Base-by-base conservation (phyloP, 2,329 filamentous ascomycete genomes). In the Cryphonectria nitschkei region DNA sequence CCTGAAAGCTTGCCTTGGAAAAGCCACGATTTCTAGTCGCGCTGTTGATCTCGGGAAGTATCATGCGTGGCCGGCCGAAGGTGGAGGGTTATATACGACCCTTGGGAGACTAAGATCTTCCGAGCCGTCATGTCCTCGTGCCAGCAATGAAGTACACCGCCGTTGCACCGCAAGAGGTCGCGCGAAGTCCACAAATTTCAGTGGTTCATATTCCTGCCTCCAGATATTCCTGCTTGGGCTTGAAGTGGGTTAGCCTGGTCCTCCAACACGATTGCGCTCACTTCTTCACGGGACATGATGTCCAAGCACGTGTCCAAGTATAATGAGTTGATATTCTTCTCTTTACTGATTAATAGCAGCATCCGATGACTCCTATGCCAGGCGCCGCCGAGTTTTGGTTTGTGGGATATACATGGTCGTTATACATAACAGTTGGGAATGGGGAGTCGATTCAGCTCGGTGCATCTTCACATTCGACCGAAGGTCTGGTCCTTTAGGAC, bases 381-480 rank as follows among this genome's bases (percentile, higher is more conserved):
- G 67, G 66, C 63, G 69, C 66, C 50, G 29, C 60, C 46, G n/a
- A 29, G 13, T 41, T 39, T 58, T 37, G 50, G 8, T 46, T 52
- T 37, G 58, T 19, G n/a, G 32, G 50, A 66, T 71, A 65, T 61
- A 61, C 58, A 60, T 6, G 61, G 34, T 61, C 54, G 7, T 37
- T 34, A 52, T 50, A 32, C 63, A 50, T 65, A 34, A 34, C 11
- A 50, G 39, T 9, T 34, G 63, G 52, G 26, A 43, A 52, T 43
- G 26, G 63, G 19, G 14, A 50, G 43, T 65, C 29, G 13, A 67
- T 32, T 32, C 65, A 63, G 58, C 71, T 70, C 32, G 68, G 26
- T 22, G 9, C 37, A 46, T 62, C 3, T 62, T 50, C 46, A 46
- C 29, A 52, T 22, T 54, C 46, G 29, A 3, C 11, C 50, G 41